These are phyloP conservation scores for Termitomyces titanicus DNA, from an alignment of 768 basidiomycete species.

Conservation along the genomic window DNA sequence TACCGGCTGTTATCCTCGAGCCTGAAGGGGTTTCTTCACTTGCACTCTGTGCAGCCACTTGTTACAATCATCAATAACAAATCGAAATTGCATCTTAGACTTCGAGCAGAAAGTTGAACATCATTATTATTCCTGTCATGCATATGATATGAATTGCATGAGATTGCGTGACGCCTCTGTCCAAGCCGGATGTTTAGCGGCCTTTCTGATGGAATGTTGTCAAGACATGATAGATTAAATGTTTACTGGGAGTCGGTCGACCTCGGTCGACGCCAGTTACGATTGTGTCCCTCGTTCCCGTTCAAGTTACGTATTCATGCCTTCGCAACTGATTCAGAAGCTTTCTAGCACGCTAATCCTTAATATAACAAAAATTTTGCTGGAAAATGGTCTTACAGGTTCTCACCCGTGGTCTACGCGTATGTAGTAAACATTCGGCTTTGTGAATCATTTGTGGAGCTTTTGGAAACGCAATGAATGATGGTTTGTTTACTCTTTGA, in stretches of 20 bases:
- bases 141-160: too few species aligned
- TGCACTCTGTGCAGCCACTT: slow-evolving; percentile 12
- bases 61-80: slow-evolving; percentile 20
- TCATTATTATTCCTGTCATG: background rate
- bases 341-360: background rate
- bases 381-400: background rate
- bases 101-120: background rate
- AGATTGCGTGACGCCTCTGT: background rate
- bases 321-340: background rate
- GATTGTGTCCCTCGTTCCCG: too few species aligned
- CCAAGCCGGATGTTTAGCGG: background rate
- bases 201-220: background rate
- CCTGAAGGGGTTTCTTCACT: slow-evolving; percentile 19
- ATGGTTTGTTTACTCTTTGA: too few species aligned
- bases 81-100: slow-evolving; percentile 11
- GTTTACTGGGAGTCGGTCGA: too few species aligned
- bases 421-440: too few species aligned
- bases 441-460: too few species aligned
- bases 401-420: background rate
- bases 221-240: background rate
- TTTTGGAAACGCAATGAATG: too few species aligned
- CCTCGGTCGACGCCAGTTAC: too few species aligned
- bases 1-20: slow-evolving; percentile 19
- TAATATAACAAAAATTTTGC: background rate
- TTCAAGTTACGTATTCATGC: background rate